Evolutionary conservation across 83 land plant species (phyloP).

Genomic region (Thuja plicata): DNA sequence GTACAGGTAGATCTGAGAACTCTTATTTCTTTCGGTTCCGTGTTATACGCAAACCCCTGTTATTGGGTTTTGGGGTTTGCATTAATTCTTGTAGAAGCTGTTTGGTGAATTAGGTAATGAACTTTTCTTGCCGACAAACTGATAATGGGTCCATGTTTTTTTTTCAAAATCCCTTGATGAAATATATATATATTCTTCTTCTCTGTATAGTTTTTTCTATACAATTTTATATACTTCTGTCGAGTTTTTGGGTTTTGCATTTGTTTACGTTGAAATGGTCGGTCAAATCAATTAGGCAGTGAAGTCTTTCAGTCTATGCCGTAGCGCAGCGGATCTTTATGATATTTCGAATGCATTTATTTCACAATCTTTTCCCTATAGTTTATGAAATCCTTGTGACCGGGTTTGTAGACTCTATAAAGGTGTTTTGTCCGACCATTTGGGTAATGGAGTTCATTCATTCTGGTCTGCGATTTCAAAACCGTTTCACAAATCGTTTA

Average conservation of each 20-base stretch:
- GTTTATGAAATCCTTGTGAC: neutral
- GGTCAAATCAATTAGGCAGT: neutral
- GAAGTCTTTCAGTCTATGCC: neutral
- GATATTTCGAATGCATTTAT: too few species aligned
- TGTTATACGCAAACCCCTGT: neutral
- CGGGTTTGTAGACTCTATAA: neutral
- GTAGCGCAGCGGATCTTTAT: neutral
- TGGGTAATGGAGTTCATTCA: too few species aligned
- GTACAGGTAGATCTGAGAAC: conserved; percentile 41
- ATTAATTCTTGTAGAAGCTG: neutral
- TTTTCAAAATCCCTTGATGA: too few species aligned
- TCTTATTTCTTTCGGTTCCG: neutral
- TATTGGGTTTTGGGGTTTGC: neutral
- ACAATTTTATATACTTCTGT: too few species aligned
- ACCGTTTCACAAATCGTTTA: too few species aligned
- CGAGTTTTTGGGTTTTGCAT: neutral
- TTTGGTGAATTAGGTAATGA: neutral
- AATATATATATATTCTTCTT: too few species aligned
- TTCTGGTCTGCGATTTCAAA: neutral
- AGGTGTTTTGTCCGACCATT: too few species aligned
- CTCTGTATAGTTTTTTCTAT: too few species aligned
- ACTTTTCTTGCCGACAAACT: too few species aligned
- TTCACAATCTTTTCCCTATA: neutral
- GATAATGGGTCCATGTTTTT: neutral
- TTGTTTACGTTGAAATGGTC: neutral